Conservation (phyloP, 2,329 filamentous ascomycete species). For the Ascomycota sp. region DNA sequence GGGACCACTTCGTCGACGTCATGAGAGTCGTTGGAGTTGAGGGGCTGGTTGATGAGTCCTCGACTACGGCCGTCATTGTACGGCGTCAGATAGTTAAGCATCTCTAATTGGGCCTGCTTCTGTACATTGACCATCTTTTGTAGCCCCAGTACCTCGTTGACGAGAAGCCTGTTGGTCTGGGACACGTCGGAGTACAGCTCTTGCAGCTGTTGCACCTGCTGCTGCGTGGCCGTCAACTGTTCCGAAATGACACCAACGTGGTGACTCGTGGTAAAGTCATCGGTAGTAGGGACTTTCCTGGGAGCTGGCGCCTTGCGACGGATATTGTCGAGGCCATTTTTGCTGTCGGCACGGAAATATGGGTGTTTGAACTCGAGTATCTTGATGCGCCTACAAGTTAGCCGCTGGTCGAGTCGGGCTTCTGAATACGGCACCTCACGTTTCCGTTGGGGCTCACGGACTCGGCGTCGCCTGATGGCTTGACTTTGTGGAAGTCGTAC, state of each 20-base stretch:
- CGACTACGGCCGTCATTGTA: slow-evolving; percentile 21
- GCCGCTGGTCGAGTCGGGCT: slow-evolving; percentile 1
- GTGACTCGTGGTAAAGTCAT: slow-evolving; percentile 63
- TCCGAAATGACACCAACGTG: slow-evolving; percentile 80
- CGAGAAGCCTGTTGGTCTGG: slow-evolving; percentile 38
- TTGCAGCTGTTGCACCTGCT: slow-evolving; percentile 75
- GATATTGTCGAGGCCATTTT: slow-evolving; percentile 92
- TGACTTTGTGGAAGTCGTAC: slow-evolving; percentile 96
- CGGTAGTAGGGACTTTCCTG: slow-evolving; percentile 45
- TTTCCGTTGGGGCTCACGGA: slow-evolving; percentile 15
- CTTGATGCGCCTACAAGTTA: slow-evolving; percentile 16
- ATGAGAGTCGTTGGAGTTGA: slow-evolving; percentile 16
- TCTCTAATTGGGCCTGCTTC: slow-evolving; percentile 34
- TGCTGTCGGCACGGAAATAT: slow-evolving; percentile 87
- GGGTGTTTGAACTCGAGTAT: slow-evolving; percentile 77
- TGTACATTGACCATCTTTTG: slow-evolving; percentile 40
- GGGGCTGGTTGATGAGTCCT: slow-evolving; percentile 12
- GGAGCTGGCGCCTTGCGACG: slow-evolving; percentile 85
- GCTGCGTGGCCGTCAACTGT: slow-evolving; percentile 73
- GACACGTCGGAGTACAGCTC: slow-evolving; percentile 65
- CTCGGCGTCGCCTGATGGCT: slow-evolving; percentile 23
- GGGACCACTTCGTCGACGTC: slow-evolving; percentile 28
- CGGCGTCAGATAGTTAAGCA: slow-evolving; percentile 33
- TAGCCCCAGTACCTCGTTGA: slow-evolving; percentile 38
- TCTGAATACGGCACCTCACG: too few relatives aligned